Base-by-base conservation (phyloP, 2,329 filamentous ascomycete genomes). In the Cytospora piceae region DNA sequence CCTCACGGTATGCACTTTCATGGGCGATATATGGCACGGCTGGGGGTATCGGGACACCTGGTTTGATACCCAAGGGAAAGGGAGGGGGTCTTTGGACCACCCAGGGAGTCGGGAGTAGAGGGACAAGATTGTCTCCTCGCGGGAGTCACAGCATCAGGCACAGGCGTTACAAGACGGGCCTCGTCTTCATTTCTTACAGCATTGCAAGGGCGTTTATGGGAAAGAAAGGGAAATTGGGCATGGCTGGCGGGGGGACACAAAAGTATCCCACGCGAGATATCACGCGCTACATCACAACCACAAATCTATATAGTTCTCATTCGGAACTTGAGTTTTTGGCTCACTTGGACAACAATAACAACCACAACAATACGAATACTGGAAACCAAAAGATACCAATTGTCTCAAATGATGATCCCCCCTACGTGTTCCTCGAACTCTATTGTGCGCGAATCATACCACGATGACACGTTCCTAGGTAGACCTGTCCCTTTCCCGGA, bases 1-100 rank as follows among this genome's bases (percentile, higher is more conserved):
- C 66, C 66, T 67, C 66, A 46, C 66, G 66, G 66, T 67, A 66
- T 51, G 58, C 51, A 31, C 53, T 63, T 39, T 49, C 51, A 63
- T 31, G 61, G 20, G 61, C 53, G 51, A 39, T 57, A 63, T 27
- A 31, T 63, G 46, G 61, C 39, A 63, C 61, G 61, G 61, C 31
- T 51, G 39, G 53, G 53, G 53, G 32, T 37, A 52, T 42, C 51
- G 61, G 61, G 39, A 56, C 54, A 49, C 39, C 24, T 63, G 61
- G 61, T 51, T 57, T 63, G 61, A 63, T 63, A 63, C 61, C 61
- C 57, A 63, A 29, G 32, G 39, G 56, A 51, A 37, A n/a, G 34
- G 34, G 49, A 49, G 27, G 37, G 29, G 60, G 60, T 29, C 22
- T 27, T 31, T 49, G 14, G 52, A 34, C 22, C 52, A 56, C 42